Base-by-base conservation (phyloP, 345 rosid genomes). In the Aegle marmelos region DNA sequence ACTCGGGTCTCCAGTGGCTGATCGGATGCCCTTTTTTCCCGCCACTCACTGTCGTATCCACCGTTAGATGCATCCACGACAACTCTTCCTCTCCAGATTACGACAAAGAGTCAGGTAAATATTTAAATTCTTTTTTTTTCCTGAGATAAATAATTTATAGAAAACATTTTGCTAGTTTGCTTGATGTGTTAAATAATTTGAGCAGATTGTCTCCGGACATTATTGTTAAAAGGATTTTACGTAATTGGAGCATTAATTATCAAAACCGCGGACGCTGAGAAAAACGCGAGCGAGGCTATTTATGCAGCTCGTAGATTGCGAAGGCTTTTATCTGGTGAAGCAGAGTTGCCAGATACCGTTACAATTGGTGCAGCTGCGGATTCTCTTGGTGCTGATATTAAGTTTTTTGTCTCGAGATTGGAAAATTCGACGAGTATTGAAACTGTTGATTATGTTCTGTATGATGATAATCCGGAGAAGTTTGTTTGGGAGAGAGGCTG, bases 401-500 rank as follows among this genome's bases (percentile, higher is more conserved):
- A 64, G 7, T 90, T 91, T 71, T 91, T 90, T 79, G 87, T 86
- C 62, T 90, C 92, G 0, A 84, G 79, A 33, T 71, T 53, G 34
- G 95, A 82, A 53, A 83, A 79, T 39, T 39, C 79, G 2, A 78
- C 73, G 24, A 84, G 79, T 36, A 62, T 91, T 41, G 87, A 87
- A 78, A 79, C 89, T 9, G 85, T 90, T 82, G 19, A 81, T 80
- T 85, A 88, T 27, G 92, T 89, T 77, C 81, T 87, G 33, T 90
- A 92, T 8, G 96, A 87, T 81, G 90, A 86, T 59, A 83, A 84
- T 61, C 88, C 91, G n/a, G 92, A 84, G 64, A 83, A 87, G 69
- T 90, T 75, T 83, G 63, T 93, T 21, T 95, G 98, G 98, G 98
- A 89, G 83, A 91, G 63, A 28, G 97, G 96, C 65, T 95, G 99